Conservation (phyloP, 1,139 yeast genomes). For the Suhomyces guaymorum region DNA sequence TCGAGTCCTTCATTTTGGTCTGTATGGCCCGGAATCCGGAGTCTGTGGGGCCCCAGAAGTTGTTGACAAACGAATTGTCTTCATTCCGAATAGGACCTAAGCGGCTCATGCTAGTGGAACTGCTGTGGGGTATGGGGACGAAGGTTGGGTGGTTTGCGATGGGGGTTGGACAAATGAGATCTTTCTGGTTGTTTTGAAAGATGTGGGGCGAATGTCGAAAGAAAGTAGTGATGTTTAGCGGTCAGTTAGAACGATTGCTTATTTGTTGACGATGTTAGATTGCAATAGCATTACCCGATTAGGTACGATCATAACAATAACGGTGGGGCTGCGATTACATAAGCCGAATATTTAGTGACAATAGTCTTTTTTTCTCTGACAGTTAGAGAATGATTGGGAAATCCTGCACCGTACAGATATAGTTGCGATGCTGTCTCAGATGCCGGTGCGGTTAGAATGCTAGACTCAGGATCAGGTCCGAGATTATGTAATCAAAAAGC, state of each 20-base stretch:
- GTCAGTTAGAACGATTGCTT: constrained; percentile 2
- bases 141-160: too few species aligned
- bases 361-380: too few species aligned
- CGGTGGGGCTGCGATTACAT: too few species aligned
- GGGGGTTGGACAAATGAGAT: neutral
- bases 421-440: too few species aligned
- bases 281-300: constrained; percentile 3
- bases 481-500: too few species aligned
- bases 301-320: constrained; percentile 4
- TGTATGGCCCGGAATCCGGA: constrained; percentile 49
- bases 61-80: constrained; percentile 40
- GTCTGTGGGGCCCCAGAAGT: constrained; percentile 54
- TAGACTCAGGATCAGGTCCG: too few species aligned
- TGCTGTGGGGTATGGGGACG: too few species aligned
- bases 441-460: too few species aligned
- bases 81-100: constrained; percentile 9
- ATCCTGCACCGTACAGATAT: too few species aligned
- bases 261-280: constrained; percentile 6
- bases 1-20: constrained; percentile 47
- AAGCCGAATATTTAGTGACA: too few species aligned
- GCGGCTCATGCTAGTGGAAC: constrained; percentile 10
- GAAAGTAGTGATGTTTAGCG: constrained; percentile 1
- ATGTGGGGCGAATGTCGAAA: neutral
- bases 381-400: too few species aligned
- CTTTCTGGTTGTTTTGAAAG: neutral